phyloP scores from a whole-genome alignment of 2,329 filamentous ascomycete genomes.

The Aspergillus persii region DNA sequence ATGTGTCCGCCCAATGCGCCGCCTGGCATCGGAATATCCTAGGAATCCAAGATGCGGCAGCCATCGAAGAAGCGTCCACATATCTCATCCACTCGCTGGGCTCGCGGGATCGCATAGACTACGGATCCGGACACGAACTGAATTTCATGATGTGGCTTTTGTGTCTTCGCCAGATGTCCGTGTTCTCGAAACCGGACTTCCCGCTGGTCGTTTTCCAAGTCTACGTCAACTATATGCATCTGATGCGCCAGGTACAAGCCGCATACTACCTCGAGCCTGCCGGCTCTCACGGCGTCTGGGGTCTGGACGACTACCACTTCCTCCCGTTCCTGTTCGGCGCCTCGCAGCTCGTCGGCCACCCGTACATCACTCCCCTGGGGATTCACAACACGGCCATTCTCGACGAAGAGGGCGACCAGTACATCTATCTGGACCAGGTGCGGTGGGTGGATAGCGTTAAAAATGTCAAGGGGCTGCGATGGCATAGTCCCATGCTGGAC shows the following conservation, averaged over 20 bases:
- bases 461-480: constrained; percentile 87
- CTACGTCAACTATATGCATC: constrained; percentile 75
- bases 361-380: constrained; percentile 70
- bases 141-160: constrained; percentile 97
- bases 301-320: constrained; percentile 96
- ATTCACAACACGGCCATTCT: constrained; percentile 88
- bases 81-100: constrained; percentile 86
- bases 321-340: constrained; percentile 93
- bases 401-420: constrained; percentile 81
- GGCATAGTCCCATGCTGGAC: constrained; percentile 98
- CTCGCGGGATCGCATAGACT: constrained; percentile 84
- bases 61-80: constrained; percentile 68
- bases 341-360: constrained; percentile 82
- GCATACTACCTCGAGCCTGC: constrained; percentile 97
- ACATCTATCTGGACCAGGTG: constrained; percentile 88
- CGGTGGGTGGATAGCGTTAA: constrained; percentile 94
- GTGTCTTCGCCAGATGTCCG: constrained; percentile 77
- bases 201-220: constrained; percentile 71
- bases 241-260: constrained; percentile 86
- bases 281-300: constrained; percentile 97
- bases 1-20: constrained; percentile 39
- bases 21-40: constrained; percentile 44
- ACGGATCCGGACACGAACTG: constrained; percentile 94
- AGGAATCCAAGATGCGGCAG: constrained; percentile 41
- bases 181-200: constrained; percentile 67